Percentiles rank a stretch among this genome's conserved stretches.
Conservation (phyloP, 768 basidiomycete species). For the Krasilnikovozyma curviuscula region DNA sequence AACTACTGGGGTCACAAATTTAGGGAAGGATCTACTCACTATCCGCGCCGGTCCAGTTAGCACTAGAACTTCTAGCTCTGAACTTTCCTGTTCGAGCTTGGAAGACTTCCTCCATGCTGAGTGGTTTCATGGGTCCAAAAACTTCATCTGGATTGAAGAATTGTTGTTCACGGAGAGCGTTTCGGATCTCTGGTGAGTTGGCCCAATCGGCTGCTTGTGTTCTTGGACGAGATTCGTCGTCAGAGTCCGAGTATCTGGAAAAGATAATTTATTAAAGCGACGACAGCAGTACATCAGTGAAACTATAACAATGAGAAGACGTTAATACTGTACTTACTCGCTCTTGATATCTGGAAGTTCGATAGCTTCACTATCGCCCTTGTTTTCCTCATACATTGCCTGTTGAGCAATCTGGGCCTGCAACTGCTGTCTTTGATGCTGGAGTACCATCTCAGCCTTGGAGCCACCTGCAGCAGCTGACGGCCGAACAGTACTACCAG, state of each 20-base stretch:
- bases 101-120: slow-evolving; percentile 78
- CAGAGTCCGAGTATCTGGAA: slow-evolving; percentile 67
- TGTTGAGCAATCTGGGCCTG: slow-evolving; percentile 2
- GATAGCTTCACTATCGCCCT: slow-evolving; percentile 26
- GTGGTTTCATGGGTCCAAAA: slow-evolving; percentile 68
- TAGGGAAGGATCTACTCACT: too few relatives aligned
- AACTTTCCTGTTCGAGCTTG: slow-evolving; percentile 45
- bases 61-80: slow-evolving; percentile 75
- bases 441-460: too few relatives aligned
- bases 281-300: background rate
- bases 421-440: slow-evolving; percentile 4
- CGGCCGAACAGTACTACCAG: too few relatives aligned
- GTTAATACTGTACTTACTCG: slow-evolving; percentile 35
- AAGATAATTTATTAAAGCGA: background rate
- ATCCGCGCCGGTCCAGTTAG: slow-evolving; percentile 92
- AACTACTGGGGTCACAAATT: too few relatives aligned
- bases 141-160: slow-evolving; percentile 63
- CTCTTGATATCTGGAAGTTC: slow-evolving; percentile 89
- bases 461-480: too few relatives aligned
- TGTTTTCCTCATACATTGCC: background rate
- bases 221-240: slow-evolving; percentile 59
- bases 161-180: slow-evolving; percentile 61
- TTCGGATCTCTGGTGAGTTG: slow-evolving; percentile 65
- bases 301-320: background rate
- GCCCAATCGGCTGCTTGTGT: slow-evolving; percentile 64